Evolutionary conservation across 192 early-diverging fungal species (phyloP).

Genomic region (Chytriomyces sp.): DNA sequence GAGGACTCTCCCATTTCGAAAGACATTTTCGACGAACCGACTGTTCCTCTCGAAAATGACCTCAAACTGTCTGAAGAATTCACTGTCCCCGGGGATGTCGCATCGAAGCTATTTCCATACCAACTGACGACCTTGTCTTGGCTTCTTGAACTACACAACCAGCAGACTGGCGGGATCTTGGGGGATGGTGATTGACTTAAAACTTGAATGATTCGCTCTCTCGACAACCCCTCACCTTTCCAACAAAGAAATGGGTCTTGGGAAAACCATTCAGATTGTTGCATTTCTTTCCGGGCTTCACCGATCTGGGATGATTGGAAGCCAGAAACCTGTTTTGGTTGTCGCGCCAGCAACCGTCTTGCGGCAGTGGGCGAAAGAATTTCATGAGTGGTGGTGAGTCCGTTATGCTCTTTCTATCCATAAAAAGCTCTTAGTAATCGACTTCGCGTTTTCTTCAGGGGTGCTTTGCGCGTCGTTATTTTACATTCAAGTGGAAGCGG

Average conservation of each 20-base stretch:
- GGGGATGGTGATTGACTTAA: conserved; percentile 87
- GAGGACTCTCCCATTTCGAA: conserved; percentile 65
- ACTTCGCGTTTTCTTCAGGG: conserved; percentile 22
- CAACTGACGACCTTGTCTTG: conserved; percentile 85
- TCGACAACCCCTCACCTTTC: neutral
- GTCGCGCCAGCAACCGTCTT: conserved; percentile 66
- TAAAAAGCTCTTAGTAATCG: too few relatives aligned
- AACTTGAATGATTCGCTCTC: conserved; percentile 9
- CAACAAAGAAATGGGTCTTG: conserved; percentile 68
- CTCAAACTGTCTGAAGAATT: conserved; percentile 1
- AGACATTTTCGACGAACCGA: conserved; percentile 29
- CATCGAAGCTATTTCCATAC: conserved; percentile 82
- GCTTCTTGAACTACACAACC: conserved; percentile 87
- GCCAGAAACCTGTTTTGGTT: conserved; percentile 63
- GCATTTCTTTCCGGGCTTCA: conserved; percentile 81
- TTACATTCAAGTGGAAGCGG: conserved; percentile 87
- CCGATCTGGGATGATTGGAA: conserved; percentile 63
- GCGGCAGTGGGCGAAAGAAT: conserved; percentile 65
- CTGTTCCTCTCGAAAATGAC: neutral
- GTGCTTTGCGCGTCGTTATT: conserved; percentile 85
- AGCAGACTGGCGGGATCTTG: conserved; percentile 87
- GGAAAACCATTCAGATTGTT: conserved; percentile 92
- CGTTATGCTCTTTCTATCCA: too few relatives aligned
- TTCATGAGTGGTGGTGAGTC: conserved; percentile 63
- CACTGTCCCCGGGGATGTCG: conserved; percentile 81